phyloP scores from a whole-genome alignment of 1,139 yeast species.

The Casaregolazyma lundiana region DNA sequence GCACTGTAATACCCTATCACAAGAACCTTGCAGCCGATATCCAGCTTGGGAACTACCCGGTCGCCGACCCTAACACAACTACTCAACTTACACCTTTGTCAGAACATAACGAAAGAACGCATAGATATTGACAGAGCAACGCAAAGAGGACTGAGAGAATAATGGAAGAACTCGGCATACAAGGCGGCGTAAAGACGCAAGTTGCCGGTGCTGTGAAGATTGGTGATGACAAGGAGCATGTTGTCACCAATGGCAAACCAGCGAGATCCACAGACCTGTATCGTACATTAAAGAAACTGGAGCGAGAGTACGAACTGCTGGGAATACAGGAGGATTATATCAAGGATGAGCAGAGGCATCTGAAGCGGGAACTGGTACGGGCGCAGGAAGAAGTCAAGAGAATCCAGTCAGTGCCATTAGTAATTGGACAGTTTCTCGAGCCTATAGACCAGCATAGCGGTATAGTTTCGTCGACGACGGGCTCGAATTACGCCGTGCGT shows the following conservation, averaged over 20 bases:
- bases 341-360: constrained; percentile 95
- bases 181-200: constrained; percentile 28
- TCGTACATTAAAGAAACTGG: constrained; percentile 75
- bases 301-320: constrained; percentile 81
- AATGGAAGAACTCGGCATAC: constrained; percentile 62
- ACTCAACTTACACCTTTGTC: constrained; percentile 1
- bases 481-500: constrained; percentile 93
- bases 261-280: constrained; percentile 55
- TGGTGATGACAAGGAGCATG: constrained; percentile 10
- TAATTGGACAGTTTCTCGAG: constrained; percentile 95
- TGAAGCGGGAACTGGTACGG: constrained; percentile 87
- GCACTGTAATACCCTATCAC: no score
- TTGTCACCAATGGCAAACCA: constrained; percentile 13
- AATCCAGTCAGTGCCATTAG: constrained; percentile 95
- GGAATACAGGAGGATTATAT: constrained; percentile 91
- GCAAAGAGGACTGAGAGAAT: no score
- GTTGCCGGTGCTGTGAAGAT: constrained; percentile 26
- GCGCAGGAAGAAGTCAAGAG: constrained; percentile 99
- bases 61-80: neutral
- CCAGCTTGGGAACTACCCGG: neutral
- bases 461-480: constrained; percentile 94
- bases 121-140: neutral
- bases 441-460: constrained; percentile 97
- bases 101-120: neutral
- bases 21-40: no score